Conservation (phyloP, 2,329 filamentous ascomycete genomes). For the Ophiostoma fasciatum region DNA sequence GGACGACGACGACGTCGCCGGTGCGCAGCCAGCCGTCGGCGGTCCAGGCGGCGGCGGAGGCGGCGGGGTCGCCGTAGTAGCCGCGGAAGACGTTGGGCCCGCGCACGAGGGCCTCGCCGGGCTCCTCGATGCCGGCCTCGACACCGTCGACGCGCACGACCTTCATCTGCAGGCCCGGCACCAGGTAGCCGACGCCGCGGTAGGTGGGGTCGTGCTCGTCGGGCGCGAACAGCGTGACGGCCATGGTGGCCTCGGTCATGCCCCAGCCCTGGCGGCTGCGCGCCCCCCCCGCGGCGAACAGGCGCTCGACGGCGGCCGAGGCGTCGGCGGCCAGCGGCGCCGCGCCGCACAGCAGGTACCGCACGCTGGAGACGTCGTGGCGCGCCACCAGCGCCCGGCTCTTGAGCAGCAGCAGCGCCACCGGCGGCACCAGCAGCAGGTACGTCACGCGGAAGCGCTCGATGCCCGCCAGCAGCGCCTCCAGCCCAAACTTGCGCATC, state of each 20-base stretch:
- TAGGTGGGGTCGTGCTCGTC: not conserved
- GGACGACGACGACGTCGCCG: constrained; percentile 26
- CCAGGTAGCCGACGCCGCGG: not conserved
- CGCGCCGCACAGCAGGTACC: constrained; percentile 2
- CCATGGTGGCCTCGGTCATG: constrained; percentile 7
- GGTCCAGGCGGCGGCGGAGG: not conserved
- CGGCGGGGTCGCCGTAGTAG: not conserved
- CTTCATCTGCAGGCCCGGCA: not conserved
- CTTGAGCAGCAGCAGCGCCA: constrained; percentile 5
- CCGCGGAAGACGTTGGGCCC: not conserved
- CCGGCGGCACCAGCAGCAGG: constrained; percentile 5
- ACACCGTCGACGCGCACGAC: not conserved
- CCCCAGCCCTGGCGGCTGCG: constrained; percentile 9
- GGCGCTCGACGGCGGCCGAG: constrained; percentile 1
- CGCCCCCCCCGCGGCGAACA: constrained; percentile 1
- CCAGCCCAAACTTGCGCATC: not conserved
- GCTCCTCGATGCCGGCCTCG: not conserved
- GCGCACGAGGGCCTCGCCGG: not conserved
- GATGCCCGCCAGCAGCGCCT: not conserved
- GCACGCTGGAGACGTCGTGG: constrained; percentile 7
- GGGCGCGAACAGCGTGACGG: not conserved
- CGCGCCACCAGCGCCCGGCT: not conserved
- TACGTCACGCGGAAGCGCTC: not conserved
- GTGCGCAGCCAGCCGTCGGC: constrained; percentile 24
- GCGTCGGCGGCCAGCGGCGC: constrained; percentile 5